Conservation (phyloP, 2,329 filamentous ascomycete genomes). For the Neopestalotiopsis sp. region DNA sequence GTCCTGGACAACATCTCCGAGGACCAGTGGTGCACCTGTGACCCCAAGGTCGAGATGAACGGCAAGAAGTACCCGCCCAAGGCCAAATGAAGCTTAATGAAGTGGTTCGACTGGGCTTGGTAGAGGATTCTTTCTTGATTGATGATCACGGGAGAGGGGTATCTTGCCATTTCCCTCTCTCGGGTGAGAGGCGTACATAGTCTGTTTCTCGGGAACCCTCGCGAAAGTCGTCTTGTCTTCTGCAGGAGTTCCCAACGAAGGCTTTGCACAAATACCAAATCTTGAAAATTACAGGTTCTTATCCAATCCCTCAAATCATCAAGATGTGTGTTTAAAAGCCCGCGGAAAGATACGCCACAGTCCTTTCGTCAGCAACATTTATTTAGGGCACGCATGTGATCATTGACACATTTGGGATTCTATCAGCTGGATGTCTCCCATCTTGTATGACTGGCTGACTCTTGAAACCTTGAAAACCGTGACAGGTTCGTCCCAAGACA, state of each 20-base stretch:
- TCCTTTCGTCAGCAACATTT: neutral
- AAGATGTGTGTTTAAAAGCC: too few species aligned
- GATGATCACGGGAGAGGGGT: neutral
- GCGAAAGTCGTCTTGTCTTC: too few species aligned
- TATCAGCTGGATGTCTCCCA: neutral
- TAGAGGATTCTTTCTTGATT: neutral
- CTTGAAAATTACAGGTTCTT: too few species aligned
- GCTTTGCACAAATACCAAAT: too few species aligned
- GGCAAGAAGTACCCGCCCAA: constrained; percentile 71
- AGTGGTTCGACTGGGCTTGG: neutral
- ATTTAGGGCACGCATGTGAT: neutral
- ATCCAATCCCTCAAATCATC: too few species aligned
- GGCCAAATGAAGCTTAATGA: constrained; percentile 42
- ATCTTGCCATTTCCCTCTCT: too few species aligned
- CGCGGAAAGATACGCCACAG: too few species aligned
- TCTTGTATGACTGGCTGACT: neutral
- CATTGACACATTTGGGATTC: constrained; percentile 1
- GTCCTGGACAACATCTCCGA: constrained; percentile 67
- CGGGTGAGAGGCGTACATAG: neutral
- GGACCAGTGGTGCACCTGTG: constrained; percentile 68
- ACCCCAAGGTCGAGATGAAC: constrained; percentile 65
- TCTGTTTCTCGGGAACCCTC: too few species aligned
- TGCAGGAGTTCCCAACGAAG: too few species aligned
- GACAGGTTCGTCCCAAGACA: neutral
- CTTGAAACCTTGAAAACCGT: neutral